Evolutionary conservation across 495 filamentous ascomycete genomes (phyloP).

Genomic region (Cryomyces minteri): DNA sequence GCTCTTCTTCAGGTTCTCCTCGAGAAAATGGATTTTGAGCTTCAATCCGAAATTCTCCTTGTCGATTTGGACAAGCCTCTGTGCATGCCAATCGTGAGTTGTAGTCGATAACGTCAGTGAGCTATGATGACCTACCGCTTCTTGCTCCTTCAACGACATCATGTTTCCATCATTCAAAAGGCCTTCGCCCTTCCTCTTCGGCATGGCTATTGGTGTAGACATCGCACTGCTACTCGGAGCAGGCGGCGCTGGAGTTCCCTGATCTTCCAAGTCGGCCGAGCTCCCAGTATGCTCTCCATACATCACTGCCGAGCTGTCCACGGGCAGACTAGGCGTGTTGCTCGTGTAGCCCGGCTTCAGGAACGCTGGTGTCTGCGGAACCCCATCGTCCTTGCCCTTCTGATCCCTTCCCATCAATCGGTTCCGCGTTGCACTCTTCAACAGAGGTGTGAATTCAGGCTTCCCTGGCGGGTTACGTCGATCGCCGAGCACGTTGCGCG

Average conservation of each 20-base stretch:
- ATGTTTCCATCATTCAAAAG: slow-evolving; percentile 66
- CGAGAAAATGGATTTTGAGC: slow-evolving; percentile 64
- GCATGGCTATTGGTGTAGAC: slow-evolving; percentile 57
- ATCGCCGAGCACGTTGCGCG: slow-evolving; percentile 45
- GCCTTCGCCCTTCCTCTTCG: slow-evolving; percentile 41
- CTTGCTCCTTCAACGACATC: slow-evolving; percentile 81
- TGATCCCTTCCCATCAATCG: slow-evolving; percentile 36
- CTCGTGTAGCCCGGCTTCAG: slow-evolving; percentile 38
- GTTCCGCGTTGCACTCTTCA: slow-evolving; percentile 77
- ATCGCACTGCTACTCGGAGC: slow-evolving; percentile 51
- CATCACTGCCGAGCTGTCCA: slow-evolving; percentile 42
- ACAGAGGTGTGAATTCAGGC: slow-evolving; percentile 80
- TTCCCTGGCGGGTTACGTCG: slow-evolving; percentile 35
- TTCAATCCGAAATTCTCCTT: slow-evolving; percentile 77
- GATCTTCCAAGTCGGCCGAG: slow-evolving; percentile 31
- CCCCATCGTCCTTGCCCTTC: slow-evolving; percentile 28
- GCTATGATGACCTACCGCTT: slow-evolving; percentile 37
- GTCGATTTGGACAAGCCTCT: slow-evolving; percentile 83
- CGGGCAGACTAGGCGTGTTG: slow-evolving; percentile 26
- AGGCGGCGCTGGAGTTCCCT: slow-evolving; percentile 48
- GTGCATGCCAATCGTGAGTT: not conserved
- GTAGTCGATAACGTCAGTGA: not conserved
- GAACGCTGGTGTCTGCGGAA: slow-evolving; percentile 50
- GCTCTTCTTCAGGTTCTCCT: slow-evolving; percentile 63
- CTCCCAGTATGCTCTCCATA: slow-evolving; percentile 46